These are phyloP conservation scores for Sugiyamaella chiloensis DNA, from an alignment of 805 yeast genomes.

Conservation along the genomic window DNA sequence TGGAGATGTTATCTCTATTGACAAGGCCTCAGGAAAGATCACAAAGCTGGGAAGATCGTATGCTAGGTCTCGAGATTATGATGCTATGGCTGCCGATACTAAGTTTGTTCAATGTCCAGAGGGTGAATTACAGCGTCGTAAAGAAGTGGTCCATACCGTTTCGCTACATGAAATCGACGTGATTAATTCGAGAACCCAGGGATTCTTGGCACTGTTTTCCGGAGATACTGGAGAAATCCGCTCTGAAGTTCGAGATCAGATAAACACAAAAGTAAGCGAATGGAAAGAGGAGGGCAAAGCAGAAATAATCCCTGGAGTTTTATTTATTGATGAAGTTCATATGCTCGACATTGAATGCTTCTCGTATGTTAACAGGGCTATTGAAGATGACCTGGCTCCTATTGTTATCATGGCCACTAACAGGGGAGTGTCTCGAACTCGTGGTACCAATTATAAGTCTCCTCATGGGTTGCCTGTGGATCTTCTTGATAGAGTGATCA, in stretches of 20 bases:
- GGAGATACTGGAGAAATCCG: constrained; percentile 98
- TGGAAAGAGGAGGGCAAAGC: constrained; percentile 99
- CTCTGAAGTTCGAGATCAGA: constrained; percentile 92
- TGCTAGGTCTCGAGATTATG: constrained; percentile 95
- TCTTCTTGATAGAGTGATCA: constrained; percentile 87
- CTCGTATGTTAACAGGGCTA: constrained; percentile 90
- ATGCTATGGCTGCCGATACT: constrained; percentile 98
- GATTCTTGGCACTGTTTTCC: constrained; percentile 89
- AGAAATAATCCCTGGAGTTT: constrained; percentile 91
- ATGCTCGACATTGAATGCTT: constrained; percentile 97
- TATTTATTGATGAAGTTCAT: constrained; percentile 96
- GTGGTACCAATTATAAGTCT: constrained; percentile 90
- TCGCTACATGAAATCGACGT: constrained; percentile 97
- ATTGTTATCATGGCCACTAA: constrained; percentile 98
- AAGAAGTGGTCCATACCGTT: constrained; percentile 96
- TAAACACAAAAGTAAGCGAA: constrained; percentile 93
- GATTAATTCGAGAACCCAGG: constrained; percentile 95
- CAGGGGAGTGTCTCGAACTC: constrained; percentile 87
- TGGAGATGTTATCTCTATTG: constrained; percentile 95
- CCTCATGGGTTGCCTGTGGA: constrained; percentile 99
- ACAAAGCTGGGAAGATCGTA: constrained; percentile 94
- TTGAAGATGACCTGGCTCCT: constrained; percentile 95
- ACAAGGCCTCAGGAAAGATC: constrained; percentile 91
- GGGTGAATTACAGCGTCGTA: constrained; percentile 95
- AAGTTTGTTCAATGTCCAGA: constrained; percentile 98